phyloP scores from a whole-genome alignment of 73 alveolate species.

The Urostyla sp. region DNA sequence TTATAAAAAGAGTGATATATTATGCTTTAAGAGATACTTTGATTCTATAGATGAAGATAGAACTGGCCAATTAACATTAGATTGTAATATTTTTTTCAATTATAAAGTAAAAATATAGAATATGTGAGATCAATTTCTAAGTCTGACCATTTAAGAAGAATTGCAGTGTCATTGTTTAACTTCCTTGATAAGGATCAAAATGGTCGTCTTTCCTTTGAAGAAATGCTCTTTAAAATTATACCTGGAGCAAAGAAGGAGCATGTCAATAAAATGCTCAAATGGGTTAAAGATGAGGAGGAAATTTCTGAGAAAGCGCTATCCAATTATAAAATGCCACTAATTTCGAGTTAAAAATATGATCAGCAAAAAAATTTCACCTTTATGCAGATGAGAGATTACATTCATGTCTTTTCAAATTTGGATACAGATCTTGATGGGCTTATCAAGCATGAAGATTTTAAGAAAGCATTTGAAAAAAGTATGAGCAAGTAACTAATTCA shows the following conservation, averaged over 20 bases:
- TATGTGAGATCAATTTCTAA: constrained; percentile 65
- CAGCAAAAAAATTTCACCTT: constrained; percentile 36
- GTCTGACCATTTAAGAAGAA: constrained; percentile 59
- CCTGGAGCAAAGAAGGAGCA: constrained; percentile 68
- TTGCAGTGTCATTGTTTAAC: constrained; percentile 61
- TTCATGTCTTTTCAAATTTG: constrained; percentile 57
- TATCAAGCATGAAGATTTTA: neutral
- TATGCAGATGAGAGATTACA: constrained; percentile 53
- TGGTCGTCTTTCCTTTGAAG: constrained; percentile 54
- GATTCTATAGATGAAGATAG: constrained; percentile 59
- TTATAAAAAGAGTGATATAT: constrained; percentile 37
- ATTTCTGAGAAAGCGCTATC: constrained; percentile 44
- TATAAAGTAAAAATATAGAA: neutral
- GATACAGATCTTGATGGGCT: constrained; percentile 41
- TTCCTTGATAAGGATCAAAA: constrained; percentile 57
- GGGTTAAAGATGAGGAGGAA: constrained; percentile 70
- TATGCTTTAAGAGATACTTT: constrained; percentile 55
- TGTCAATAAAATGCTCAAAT: constrained; percentile 58
- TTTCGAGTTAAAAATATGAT: neutral
- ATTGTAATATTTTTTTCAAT: neutral
- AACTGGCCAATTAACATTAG: constrained; percentile 56
- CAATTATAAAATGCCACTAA: constrained; percentile 47
- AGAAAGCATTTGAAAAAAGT: constrained; percentile 7
- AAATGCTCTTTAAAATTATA: constrained; percentile 49
- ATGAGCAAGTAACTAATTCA: constrained; percentile 33